Evolutionary conservation across 768 basidiomycete species (phyloP), one percentile per base, ranked within the genome.

Genomic region (Termitomyces sp.): DNA sequence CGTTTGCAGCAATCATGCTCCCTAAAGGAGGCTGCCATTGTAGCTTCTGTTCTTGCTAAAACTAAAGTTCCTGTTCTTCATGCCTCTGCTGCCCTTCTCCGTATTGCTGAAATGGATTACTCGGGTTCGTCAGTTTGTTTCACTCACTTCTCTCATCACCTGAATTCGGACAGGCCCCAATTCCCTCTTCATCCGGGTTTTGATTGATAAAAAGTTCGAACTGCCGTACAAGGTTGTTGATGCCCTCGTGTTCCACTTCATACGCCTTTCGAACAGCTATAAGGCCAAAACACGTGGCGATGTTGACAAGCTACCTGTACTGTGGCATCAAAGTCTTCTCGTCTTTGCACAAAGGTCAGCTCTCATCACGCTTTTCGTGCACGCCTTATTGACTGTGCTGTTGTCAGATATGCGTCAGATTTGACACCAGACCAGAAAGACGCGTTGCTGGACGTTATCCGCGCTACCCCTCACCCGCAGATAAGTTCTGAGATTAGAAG

Each of bases 181-280:
- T 63, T 97, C 94, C 12, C 81, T 99, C 22, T 98, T 99, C 77
- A 95, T 99, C 69, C 92, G 97, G 20, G 90, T 98, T 13, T 77
- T 99, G 32, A 77, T 98, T 51, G 97, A 99, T 77, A 99, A 99
- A 74, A 99, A 99, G 70, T 92, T 95, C 69, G 93, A 97, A 59
- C 77, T 99, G 32, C 97, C 97, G 0, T 99, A 94, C 80, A 96
- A 98, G 74, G 96, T 97, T 30, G 85, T 99, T 54, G 97, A 99
- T 68, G 90, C 92, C 3, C 84, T 99, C 58, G 95, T 98, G 13
- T 96, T 97, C 79, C 97, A 99, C 75, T 99, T 97, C 70, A 94
- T 98, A 66, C 88, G 94, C 26, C 85, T 98, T 44, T 94, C 94
- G 26, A 96, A 97, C 70, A 87, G 86, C 14, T 90, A 92, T 74